phyloP scores from a whole-genome alignment of 805 yeast genomes.

The Wickerhamomyces pijperi region DNA sequence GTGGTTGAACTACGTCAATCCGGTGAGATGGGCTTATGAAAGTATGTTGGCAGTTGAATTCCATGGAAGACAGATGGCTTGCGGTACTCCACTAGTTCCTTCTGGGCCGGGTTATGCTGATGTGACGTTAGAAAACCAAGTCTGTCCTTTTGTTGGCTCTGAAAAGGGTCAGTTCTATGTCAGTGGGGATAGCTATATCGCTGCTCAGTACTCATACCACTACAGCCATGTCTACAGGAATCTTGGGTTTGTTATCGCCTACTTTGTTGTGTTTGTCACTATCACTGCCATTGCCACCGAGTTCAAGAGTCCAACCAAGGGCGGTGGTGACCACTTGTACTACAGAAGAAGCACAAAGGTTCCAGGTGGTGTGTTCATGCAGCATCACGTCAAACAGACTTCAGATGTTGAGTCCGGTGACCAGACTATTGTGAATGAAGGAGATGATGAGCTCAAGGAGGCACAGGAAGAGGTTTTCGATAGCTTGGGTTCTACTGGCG shows the following conservation, averaged over 20 bases:
- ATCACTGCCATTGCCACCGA: constrained; percentile 40
- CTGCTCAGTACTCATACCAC: constrained; percentile 26
- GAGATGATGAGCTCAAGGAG: constrained; percentile 11
- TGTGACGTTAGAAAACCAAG: constrained; percentile 19
- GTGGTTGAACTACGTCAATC: constrained; percentile 50
- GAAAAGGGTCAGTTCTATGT: constrained; percentile 37
- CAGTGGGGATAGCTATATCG: constrained; percentile 39
- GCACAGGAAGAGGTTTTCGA: constrained; percentile 12
- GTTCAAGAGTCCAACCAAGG: constrained; percentile 47
- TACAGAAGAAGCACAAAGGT: constrained; percentile 40
- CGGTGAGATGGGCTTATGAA: constrained; percentile 44
- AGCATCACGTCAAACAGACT: constrained; percentile 12
- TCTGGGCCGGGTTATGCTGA: constrained; percentile 17
- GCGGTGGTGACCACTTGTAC: constrained; percentile 60
- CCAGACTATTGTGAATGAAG: constrained; percentile 14
- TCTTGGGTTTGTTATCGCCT: constrained; percentile 42
- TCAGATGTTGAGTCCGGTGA: constrained; percentile 18
- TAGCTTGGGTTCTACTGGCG: constrained; percentile 19
- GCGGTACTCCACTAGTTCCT: constrained; percentile 42
- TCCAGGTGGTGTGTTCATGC: constrained; percentile 29
- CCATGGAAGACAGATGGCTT: constrained; percentile 33
- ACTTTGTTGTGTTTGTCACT: constrained; percentile 31
- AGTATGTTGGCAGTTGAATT: constrained; percentile 46
- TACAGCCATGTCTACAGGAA: constrained; percentile 53
- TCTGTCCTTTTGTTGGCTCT: constrained; percentile 50